These are phyloP conservation scores for Lactarius sp. DNA, from an alignment of 768 basidiomycete genomes.

Conservation along the genomic window DNA sequence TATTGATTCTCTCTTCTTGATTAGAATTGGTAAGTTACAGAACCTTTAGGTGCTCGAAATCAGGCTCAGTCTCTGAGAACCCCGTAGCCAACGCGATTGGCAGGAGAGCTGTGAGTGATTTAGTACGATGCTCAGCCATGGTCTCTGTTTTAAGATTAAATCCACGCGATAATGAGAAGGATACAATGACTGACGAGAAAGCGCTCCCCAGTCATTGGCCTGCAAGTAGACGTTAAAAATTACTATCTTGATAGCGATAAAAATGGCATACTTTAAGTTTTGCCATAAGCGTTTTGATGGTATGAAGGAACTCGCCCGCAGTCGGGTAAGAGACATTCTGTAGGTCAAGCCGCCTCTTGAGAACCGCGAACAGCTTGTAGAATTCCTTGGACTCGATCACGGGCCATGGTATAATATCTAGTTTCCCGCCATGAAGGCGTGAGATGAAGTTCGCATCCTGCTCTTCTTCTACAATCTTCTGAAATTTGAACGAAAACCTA, in stretches of 20 bases:
- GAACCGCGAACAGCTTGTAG: constrained; percentile 45
- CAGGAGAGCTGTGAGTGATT: constrained; percentile 37
- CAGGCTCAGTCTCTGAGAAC: constrained; percentile 41
- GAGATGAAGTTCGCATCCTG: constrained; percentile 61
- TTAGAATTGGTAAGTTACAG: background rate
- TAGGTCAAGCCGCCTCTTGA: constrained; percentile 45
- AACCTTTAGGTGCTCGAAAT: constrained; percentile 49
- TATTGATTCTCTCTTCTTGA: too few species aligned
- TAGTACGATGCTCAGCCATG: constrained; percentile 44
- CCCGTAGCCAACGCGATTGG: constrained; percentile 47
- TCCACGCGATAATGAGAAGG: background rate
- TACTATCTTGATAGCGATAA: too few species aligned
- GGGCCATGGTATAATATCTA: constrained; percentile 61
- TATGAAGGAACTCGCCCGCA: constrained; percentile 44
- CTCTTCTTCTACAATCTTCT: constrained; percentile 56
- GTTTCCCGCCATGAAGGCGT: constrained; percentile 49
- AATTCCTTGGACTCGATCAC: constrained; percentile 59
- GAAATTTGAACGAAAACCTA: constrained; percentile 53
- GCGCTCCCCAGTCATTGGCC: constrained; percentile 61
- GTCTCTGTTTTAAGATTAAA: constrained; percentile 36
- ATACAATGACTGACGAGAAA: constrained; percentile 47
- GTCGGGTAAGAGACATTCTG: constrained; percentile 45
- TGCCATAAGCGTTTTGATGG: constrained; percentile 16
- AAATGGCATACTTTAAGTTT: constrained; percentile 4
- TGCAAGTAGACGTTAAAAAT: constrained; percentile 24